Conservation (phyloP, 2,329 filamentous ascomycete species). For the Plectosphaerella plurivora region DNA sequence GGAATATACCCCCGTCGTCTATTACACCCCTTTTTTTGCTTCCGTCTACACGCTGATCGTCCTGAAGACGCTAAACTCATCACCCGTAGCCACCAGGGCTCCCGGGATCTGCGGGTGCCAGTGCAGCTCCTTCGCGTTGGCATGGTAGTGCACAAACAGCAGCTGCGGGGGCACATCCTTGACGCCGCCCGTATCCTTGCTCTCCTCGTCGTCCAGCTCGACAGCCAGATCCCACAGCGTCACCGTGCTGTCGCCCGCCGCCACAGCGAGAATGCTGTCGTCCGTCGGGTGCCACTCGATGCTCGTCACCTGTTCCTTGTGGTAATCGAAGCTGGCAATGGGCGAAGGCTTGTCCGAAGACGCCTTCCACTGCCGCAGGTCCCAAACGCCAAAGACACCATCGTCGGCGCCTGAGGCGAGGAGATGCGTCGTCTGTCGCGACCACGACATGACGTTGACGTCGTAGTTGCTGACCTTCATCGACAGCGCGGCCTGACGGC, state of each 20-base stretch:
- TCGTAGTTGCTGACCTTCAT: conserved; percentile 80
- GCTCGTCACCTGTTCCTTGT: conserved; percentile 93
- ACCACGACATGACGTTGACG: conserved; percentile 97
- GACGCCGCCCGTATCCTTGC: conserved; percentile 78
- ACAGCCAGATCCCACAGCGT: conserved; percentile 97
- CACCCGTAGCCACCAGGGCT: conserved; percentile 82
- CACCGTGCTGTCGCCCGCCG: conserved; percentile 87
- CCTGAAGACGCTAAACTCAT: conserved; percentile 81
- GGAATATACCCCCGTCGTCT: background rate
- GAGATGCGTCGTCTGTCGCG: conserved; percentile 78
- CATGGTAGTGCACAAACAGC: conserved; percentile 94
- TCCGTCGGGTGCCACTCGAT: conserved; percentile 98
- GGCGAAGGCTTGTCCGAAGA: conserved; percentile 62
- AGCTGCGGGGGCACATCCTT: conserved; percentile 91
- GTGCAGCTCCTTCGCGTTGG: conserved; percentile 91
- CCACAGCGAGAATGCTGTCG: conserved; percentile 91
- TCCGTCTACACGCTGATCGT: conserved; percentile 67
- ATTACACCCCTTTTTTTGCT: conserved; percentile 21
- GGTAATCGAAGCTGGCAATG: conserved; percentile 91
- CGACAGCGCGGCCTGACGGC: conserved; percentile 78
- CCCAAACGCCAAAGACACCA: conserved; percentile 93
- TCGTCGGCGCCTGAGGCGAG: conserved; percentile 91
- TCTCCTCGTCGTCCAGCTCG: conserved; percentile 95
- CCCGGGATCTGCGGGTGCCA: conserved; percentile 98
- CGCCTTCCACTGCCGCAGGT: conserved; percentile 78